Conservation (phyloP, 2,329 filamentous ascomycete species). For the Chaetomiaceae sp. region DNA sequence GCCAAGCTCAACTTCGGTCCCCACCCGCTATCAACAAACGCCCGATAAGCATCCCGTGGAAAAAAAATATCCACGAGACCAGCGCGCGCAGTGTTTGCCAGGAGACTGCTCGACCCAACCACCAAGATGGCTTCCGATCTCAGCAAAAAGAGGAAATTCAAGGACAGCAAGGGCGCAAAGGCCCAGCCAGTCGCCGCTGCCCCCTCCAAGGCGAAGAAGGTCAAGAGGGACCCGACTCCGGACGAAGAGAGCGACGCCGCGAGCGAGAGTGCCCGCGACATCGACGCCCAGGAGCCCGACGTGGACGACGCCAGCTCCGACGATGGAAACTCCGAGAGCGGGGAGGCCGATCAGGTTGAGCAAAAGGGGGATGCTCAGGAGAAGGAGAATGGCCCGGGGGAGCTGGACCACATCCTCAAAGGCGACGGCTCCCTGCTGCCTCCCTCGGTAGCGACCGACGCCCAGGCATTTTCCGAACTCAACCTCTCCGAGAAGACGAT, state of each 20-base stretch:
- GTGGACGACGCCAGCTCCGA: background rate
- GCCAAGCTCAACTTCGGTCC: background rate
- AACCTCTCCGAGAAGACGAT: conserved; percentile 84
- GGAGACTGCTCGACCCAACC: background rate
- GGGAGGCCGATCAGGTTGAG: conserved; percentile 18
- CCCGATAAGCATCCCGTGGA: background rate
- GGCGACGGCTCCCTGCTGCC: conserved; percentile 49
- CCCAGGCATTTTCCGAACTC: conserved; percentile 72
- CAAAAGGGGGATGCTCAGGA: conserved; percentile 28
- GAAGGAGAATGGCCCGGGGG: conserved; percentile 30
- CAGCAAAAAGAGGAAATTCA: conserved; percentile 36
- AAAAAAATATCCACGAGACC: conserved; percentile 10
- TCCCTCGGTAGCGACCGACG: conserved; percentile 54
- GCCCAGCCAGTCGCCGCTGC: conserved; percentile 10
- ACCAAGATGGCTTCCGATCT: conserved; percentile 29
- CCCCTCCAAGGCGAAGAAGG: conserved; percentile 21
- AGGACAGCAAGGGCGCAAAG: conserved; percentile 28
- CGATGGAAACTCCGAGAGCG: conserved; percentile 10
- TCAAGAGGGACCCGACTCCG: conserved; percentile 24
- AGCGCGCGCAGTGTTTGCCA: background rate
- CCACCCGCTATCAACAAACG: background rate
- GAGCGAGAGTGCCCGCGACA: conserved; percentile 14
- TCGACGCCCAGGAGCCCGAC: conserved; percentile 15
- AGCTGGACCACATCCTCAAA: conserved; percentile 33
- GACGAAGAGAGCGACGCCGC: conserved; percentile 20